Evolutionary conservation across 345 rosid species (phyloP), one percentile per base, ranked within the genome.

Genomic region (Brassica juncea): DNA sequence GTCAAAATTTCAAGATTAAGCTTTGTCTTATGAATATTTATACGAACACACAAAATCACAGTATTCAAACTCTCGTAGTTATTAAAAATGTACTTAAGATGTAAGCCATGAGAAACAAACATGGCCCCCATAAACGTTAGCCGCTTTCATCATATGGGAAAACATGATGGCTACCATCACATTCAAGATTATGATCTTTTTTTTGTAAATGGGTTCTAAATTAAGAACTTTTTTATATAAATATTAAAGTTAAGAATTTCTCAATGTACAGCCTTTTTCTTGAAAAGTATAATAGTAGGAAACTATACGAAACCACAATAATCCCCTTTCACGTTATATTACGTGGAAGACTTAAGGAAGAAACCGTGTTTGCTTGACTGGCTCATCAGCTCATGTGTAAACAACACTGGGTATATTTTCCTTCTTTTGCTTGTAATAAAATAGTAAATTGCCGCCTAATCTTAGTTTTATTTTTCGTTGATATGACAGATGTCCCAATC

Each of bases 361-460:
- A 73, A 79, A 79, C 64, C 82, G 82, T 79, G 82, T 79, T 79
- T 60, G 77, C 55, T 59, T 79, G 77, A 79, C 82, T 67, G 47
- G 73, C 73, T 79, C 82, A 31, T 63, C 21, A 34, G 47, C 72
- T 71, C 16, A 57, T 72, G 68, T 62, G 64, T 35, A 11, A 55
- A 58, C 31, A 25, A 37, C 61, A 54, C 49, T 72, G 32, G 57
- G 59, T 79, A 31, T 47, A 31, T 3, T 72, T 78, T 71, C 59
- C 2, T 52, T 71, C 10, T 77, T 69, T 69, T 60, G 35, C 16
- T 44, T 32, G 54, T 69, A 47, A 70, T 47, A 62, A 62, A 30
- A 42, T 30, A 58, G 34, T n/a, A 68, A 42, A 10, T 42, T 15
- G 16, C 61, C 21, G 35, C 16, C 27, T 68, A 60, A 76, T 76